Evolutionary conservation across 2,329 filamentous ascomycete genomes (phyloP).

Genomic region (Pyrenophora tritici-repentis): DNA sequence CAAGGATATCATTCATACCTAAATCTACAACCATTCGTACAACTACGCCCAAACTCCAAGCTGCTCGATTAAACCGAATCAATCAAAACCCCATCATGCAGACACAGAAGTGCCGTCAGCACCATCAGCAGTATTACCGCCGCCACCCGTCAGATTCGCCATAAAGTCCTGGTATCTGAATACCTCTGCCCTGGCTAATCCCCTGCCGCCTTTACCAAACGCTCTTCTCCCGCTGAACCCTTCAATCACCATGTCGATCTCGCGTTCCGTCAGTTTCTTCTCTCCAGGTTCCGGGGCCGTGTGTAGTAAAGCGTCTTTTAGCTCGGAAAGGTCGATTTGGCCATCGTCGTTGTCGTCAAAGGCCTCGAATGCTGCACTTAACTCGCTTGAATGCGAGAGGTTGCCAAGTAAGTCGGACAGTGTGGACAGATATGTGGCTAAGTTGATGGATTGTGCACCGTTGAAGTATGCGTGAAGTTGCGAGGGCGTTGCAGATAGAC

Average conservation of each 20-base stretch:
- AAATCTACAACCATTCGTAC: no score
- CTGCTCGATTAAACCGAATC: not conserved
- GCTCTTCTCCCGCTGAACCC: conserved; percentile 84
- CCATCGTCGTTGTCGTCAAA: conserved; percentile 97
- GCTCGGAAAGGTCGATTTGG: conserved; percentile 81
- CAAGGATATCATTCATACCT: no score
- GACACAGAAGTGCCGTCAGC: conserved; percentile 9
- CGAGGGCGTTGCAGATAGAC: conserved; percentile 72
- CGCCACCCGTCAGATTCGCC: conserved; percentile 51
- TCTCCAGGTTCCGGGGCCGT: conserved; percentile 70
- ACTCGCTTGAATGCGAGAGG: conserved; percentile 77
- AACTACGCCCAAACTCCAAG: not conserved
- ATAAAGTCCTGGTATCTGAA: conserved; percentile 96
- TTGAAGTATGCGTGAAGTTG: conserved; percentile 83
- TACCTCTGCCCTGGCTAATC: conserved; percentile 72
- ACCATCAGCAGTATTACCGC: conserved; percentile 35
- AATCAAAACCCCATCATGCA: not conserved
- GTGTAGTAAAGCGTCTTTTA: conserved; percentile 81
- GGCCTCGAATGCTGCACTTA: conserved; percentile 87
- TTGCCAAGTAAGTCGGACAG: conserved; percentile 75
- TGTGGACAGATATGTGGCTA: conserved; percentile 84
- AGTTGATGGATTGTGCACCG: conserved; percentile 71
- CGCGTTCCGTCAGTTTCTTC: conserved; percentile 50
- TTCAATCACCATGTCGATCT: conserved; percentile 85
- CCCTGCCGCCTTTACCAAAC: conserved; percentile 67